Conservation (phyloP, 1,139 yeast species). For the Blastobotrys proliferans region DNA sequence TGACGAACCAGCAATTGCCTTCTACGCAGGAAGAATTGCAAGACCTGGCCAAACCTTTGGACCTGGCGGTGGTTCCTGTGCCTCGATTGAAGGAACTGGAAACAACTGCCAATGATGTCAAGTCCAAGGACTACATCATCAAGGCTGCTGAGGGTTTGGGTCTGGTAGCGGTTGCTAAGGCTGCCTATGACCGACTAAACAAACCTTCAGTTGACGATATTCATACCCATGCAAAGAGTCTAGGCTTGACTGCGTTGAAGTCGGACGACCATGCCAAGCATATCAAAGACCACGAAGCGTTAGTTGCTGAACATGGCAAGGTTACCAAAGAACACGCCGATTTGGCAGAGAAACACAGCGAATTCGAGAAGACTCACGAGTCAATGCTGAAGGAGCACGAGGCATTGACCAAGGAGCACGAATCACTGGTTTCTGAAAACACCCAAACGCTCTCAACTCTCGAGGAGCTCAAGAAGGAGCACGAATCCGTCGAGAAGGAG, state of each 20-base stretch:
- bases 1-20: slow-evolving; percentile 16
- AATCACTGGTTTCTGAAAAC: slow-evolving; percentile 1
- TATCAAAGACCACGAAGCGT: slow-evolving; percentile 2
- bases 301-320: neutral
- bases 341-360: neutral
- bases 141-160: slow-evolving; percentile 34
- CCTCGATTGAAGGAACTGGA: slow-evolving; percentile 25
- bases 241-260: slow-evolving; percentile 23
- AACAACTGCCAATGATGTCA: slow-evolving; percentile 7
- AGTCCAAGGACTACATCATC: slow-evolving; percentile 30
- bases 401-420: slow-evolving; percentile 4
- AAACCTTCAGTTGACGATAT: slow-evolving; percentile 19
- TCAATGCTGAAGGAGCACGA: neutral
- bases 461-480: neutral
- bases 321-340: neutral
- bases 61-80: slow-evolving; percentile 27
- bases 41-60: slow-evolving; percentile 20
- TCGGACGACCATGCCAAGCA: slow-evolving; percentile 27
- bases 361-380: neutral
- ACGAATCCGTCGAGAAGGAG: slow-evolving; percentile 1
- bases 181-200: slow-evolving; percentile 19
- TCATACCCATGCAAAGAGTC: slow-evolving; percentile 22
- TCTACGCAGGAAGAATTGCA: slow-evolving; percentile 11
- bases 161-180: slow-evolving; percentile 22
- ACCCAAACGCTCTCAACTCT: too few species aligned